Evolutionary conservation across 257 asterid species (phyloP).

Genomic region (Leptodermis oblonga): DNA sequence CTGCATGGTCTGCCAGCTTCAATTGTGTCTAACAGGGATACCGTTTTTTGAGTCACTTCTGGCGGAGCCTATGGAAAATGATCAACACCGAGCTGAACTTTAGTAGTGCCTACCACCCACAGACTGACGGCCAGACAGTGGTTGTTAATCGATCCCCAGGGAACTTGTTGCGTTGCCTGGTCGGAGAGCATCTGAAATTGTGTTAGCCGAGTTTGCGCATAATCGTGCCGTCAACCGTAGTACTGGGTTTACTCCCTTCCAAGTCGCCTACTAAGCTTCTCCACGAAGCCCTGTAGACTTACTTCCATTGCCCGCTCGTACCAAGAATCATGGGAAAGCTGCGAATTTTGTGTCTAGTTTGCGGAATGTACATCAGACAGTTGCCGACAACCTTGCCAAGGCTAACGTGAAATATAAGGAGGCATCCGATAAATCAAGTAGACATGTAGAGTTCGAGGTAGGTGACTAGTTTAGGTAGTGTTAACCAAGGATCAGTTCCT

Average conservation of each 20-base stretch:
- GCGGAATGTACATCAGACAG: too few relatives aligned
- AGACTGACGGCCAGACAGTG: not conserved
- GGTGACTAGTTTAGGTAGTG: not conserved
- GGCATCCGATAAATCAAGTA: too few relatives aligned
- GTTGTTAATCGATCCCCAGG: not conserved
- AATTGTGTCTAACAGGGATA: not conserved
- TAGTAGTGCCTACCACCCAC: not conserved
- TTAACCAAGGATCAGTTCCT: not conserved
- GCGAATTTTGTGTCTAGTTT: too few relatives aligned
- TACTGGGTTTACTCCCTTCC: too few relatives aligned
- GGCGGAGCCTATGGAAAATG: constrained; percentile 3
- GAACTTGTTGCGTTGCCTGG: not conserved
- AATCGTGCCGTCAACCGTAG: too few relatives aligned
- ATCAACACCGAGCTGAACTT: not conserved
- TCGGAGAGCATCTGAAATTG: not conserved
- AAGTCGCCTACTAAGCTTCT: too few relatives aligned
- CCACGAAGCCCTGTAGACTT: too few relatives aligned
- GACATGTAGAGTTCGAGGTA: too few relatives aligned
- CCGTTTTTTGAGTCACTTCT: not conserved
- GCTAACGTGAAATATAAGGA: too few relatives aligned
- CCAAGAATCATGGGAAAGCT: too few relatives aligned
- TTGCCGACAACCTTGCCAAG: too few relatives aligned
- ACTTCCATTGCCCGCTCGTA: too few relatives aligned
- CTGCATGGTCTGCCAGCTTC: not conserved
- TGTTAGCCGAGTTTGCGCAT: not conserved